Base-by-base conservation (phyloP, 208 protist species). In the Acanthamoeba triangularis region DNA sequence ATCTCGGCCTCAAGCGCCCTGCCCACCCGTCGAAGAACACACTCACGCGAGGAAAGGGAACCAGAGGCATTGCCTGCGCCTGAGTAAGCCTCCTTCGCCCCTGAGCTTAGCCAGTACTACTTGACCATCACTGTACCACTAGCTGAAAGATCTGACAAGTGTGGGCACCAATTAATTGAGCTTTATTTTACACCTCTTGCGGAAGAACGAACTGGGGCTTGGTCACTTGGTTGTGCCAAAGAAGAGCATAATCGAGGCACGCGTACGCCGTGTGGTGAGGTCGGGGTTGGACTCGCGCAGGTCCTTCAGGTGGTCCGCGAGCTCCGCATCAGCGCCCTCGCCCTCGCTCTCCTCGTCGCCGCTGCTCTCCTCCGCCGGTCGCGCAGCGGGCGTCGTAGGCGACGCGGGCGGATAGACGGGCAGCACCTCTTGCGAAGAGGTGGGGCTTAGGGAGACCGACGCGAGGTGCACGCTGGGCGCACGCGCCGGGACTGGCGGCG, bases 181-280 rank as follows among this genome's bases (percentile, higher is more conserved):
- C 5, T 0, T 49, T 49, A 14, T 18, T 61, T 8, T 18, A 25
- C 56, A 25, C 54, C 20, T 59, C 18, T 23, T 59, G 54, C 54
- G 0, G 0, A 11, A 47, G 41, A 0, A 13, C 1, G 47, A 49
- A 49, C 47, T 16, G 47, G 16, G 47, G 47, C 47, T 0, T 49
- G 47, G 20, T 82, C 74, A 82, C 41, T 82, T 82, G 74, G 74
- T 88, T 49, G 49, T 88, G 47, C 80, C 80, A 20, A 65, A 88
- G 52, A 88, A 88, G 49, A 88, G 33, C 80, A 88, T 88, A 30
- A 88, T 88, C 14, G 80, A 88, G 16, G 80, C 80, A 49, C 80
- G 80, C 1, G 80, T 88, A 28, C 80, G 80, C 16, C 80, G 28
- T 16, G 80, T 88, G 28, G 49, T 44, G 52, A 88, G 49, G 52